These are phyloP conservation scores for Psilocybe sp. DNA, from an alignment of 768 basidiomycete genomes.

Conservation along the genomic window DNA sequence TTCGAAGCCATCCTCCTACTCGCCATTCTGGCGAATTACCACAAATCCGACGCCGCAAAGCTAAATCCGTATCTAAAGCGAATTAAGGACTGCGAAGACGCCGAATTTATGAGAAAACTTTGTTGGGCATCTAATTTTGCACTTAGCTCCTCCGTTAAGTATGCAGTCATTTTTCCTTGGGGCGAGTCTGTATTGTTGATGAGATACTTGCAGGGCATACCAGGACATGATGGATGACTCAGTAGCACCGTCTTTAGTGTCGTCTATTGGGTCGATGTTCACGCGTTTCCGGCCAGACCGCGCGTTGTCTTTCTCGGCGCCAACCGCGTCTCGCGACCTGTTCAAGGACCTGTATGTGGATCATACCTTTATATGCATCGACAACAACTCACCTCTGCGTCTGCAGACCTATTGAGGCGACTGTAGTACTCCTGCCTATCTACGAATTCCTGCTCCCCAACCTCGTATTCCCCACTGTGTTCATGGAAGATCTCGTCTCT, in stretches of 20 bases:
- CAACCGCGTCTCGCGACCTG: constrained; percentile 47
- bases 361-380: constrained; percentile 2
- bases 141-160: constrained; percentile 51
- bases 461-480: constrained; percentile 42
- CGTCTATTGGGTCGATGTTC: constrained; percentile 51
- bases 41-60: constrained; percentile 68
- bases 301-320: constrained; percentile 42
- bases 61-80: constrained; percentile 63
- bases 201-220: constrained; percentile 49
- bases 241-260: constrained; percentile 42
- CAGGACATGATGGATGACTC: constrained; percentile 53
- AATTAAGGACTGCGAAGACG: constrained; percentile 46
- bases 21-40: constrained; percentile 66
- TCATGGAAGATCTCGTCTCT: constrained; percentile 33
- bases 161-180: constrained; percentile 14
- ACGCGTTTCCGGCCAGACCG: constrained; percentile 53
- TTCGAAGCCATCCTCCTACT: constrained; percentile 61
- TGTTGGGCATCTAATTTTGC: constrained; percentile 56
- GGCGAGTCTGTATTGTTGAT: background rate
- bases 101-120: constrained; percentile 52
- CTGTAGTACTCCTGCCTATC: constrained; percentile 54
- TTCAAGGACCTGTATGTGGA: constrained; percentile 54
- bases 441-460: constrained; percentile 61
- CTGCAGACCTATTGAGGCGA: constrained; percentile 60
- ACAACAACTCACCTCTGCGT: background rate